A percentile compares a stretch with the other conserved stretches of the same genome.
phyloP scores from a whole-genome alignment of 2,329 filamentous ascomycete genomes.

The Tolypocladium amazonense region DNA sequence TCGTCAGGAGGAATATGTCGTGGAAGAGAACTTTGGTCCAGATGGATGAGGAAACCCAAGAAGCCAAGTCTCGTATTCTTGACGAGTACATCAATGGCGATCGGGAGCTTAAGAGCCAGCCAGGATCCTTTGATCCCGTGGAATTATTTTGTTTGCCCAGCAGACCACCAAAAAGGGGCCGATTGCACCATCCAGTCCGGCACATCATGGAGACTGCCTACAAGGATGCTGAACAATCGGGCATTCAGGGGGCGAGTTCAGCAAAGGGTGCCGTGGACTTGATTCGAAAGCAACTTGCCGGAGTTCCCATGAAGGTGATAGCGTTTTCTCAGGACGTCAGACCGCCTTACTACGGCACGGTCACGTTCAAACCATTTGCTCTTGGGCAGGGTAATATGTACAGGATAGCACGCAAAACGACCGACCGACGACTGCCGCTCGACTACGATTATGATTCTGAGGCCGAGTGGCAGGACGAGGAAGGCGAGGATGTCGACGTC shows the following conservation, averaged over 20 bases:
- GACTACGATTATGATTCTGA: slow-evolving; percentile 83
- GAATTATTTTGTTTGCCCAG: slow-evolving; percentile 34
- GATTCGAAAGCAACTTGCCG: slow-evolving; percentile 30
- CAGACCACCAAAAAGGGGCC: slow-evolving; percentile 31
- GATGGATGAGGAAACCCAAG: slow-evolving; percentile 46
- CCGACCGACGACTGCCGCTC: slow-evolving; percentile 46
- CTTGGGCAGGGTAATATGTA: slow-evolving; percentile 34
- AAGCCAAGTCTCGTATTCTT: slow-evolving; percentile 38
- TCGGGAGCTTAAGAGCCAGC: slow-evolving; percentile 18
- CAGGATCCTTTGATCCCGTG: slow-evolving; percentile 31
- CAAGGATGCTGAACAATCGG: slow-evolving; percentile 31
- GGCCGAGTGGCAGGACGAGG: slow-evolving; percentile 73
- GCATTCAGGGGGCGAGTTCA: slow-evolving; percentile 21
- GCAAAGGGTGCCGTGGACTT: slow-evolving; percentile 20
- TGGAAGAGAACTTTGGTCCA: slow-evolving; percentile 51
- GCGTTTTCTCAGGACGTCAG: slow-evolving; percentile 55
- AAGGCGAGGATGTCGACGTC: slow-evolving; percentile 57
- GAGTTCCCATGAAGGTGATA: slow-evolving; percentile 52
- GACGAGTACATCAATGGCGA: slow-evolving; percentile 40
- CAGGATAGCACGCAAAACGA: slow-evolving; percentile 42
- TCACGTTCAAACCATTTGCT: slow-evolving; percentile 46
- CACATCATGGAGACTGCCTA: slow-evolving; percentile 49
- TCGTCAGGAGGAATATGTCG: slow-evolving; percentile 60
- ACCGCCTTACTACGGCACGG: slow-evolving; percentile 62
- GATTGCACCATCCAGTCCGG: slow-evolving; percentile 41